Percentiles rank a stretch among this genome's conserved stretches.
These are phyloP conservation scores for Apiotrichum gamsii DNA, from an alignment of 1,284 basidiomycete genomes.

Conservation along the genomic window DNA sequence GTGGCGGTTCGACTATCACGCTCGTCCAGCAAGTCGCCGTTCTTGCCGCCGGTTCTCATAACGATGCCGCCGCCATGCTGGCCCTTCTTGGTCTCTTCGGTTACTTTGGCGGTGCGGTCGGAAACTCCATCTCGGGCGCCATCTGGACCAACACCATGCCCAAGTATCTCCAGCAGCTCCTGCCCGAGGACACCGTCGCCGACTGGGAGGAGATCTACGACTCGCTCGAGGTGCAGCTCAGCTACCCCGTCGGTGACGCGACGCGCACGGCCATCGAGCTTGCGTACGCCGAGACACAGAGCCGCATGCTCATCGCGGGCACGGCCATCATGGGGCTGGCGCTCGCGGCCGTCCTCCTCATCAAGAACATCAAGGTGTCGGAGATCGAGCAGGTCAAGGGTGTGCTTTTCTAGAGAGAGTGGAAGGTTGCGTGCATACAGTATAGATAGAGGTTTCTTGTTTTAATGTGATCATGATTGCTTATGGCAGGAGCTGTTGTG, in stretches of 20 bases:
- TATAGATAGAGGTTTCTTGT: too few species aligned
- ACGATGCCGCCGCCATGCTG: conserved; percentile 45
- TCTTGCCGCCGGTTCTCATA: conserved; percentile 43
- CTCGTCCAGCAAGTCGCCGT: conserved; percentile 46
- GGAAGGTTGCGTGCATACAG: too few species aligned
- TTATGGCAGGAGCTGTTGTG: too few species aligned
- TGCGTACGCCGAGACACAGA: conserved; percentile 36
- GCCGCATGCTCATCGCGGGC: conserved; percentile 38
- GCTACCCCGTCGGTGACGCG: conserved; percentile 25
- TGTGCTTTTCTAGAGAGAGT: conserved; percentile 36
- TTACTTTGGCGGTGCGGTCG: conserved; percentile 43
- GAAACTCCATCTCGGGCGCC: conserved; percentile 39
- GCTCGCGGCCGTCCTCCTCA: conserved; percentile 23
- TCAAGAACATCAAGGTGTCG: conserved; percentile 37
- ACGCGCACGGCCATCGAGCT: conserved; percentile 29
- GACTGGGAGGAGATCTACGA: conserved; percentile 33
- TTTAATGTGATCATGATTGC: too few species aligned
- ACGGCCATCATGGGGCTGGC: conserved; percentile 30
- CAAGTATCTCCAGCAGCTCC: conserved; percentile 20
- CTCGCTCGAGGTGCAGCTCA: conserved; percentile 29
- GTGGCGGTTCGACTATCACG: conserved; percentile 45
- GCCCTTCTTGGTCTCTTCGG: conserved; percentile 43
- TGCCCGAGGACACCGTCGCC: conserved; percentile 37
- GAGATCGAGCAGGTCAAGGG: conserved; percentile 38
- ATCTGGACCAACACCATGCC: conserved; percentile 49